Percentiles rank a stretch among this genome's conserved stretches.
Conservation (phyloP, 768 basidiomycete genomes). For the Pulveroboletus sp. region DNA sequence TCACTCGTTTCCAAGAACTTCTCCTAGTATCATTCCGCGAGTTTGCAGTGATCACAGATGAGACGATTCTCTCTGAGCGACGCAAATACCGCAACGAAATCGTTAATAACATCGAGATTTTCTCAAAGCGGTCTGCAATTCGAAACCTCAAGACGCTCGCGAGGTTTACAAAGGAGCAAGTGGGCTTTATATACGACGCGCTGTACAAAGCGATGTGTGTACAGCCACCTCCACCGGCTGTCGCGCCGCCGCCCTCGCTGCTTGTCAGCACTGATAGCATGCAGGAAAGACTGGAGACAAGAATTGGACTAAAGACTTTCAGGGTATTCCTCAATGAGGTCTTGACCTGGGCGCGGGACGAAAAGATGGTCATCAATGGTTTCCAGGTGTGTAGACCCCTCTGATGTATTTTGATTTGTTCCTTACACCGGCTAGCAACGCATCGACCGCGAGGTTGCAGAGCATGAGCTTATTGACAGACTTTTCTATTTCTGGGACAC, state of each 20-base stretch:
- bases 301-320: conserved; percentile 84
- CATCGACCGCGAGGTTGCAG: conserved; percentile 83
- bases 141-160: conserved; percentile 79
- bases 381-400: conserved; percentile 56
- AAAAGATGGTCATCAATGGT: conserved; percentile 87
- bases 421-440: conserved; percentile 54
- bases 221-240: conserved; percentile 59
- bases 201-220: conserved; percentile 81
- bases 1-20: conserved; percentile 96
- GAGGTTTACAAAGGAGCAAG: conserved; percentile 82
- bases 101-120: conserved; percentile 87
- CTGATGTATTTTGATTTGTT: conserved; percentile 1
- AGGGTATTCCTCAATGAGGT: conserved; percentile 86
- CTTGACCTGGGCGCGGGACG: conserved; percentile 93
- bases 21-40: conserved; percentile 97
- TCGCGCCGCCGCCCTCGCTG: conserved; percentile 46
- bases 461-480: conserved; percentile 92
- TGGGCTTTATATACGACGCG: conserved; percentile 87
- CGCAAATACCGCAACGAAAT: conserved; percentile 84
- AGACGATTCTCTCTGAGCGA: conserved; percentile 84
- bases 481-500: conserved; percentile 95
- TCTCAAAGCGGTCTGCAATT: conserved; percentile 87
- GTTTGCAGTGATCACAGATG: conserved; percentile 94
- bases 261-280: conserved; percentile 51
- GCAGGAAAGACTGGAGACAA: conserved; percentile 83